These are phyloP conservation scores for Pseudopyrenochaeta lycopersici DNA, from an alignment of 2,329 filamentous ascomycete genomes.

Conservation along the genomic window DNA sequence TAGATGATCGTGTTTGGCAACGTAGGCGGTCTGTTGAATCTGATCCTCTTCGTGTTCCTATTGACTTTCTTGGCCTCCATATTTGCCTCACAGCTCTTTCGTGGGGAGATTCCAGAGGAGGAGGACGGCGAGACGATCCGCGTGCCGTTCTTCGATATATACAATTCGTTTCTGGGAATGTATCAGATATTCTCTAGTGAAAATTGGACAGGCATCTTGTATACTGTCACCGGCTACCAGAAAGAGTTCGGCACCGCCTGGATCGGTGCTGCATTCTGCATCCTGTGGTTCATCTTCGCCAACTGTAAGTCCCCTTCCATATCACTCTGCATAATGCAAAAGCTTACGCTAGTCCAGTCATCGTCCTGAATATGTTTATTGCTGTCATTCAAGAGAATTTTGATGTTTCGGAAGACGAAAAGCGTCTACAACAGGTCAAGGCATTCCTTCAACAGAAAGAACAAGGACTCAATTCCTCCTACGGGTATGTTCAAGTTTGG, in stretches of 20 bases:
- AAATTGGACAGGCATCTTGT: constrained; percentile 91
- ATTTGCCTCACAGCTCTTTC: constrained; percentile 90
- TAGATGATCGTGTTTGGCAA: constrained; percentile 84
- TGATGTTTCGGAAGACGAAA: constrained; percentile 97
- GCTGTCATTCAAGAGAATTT: constrained; percentile 99
- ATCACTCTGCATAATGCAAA: not conserved
- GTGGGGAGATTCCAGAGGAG: constrained; percentile 77
- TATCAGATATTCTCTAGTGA: constrained; percentile 96
- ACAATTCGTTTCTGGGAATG: constrained; percentile 96
- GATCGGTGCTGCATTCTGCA: constrained; percentile 90
- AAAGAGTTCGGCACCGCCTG: constrained; percentile 76
- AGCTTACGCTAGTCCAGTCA: constrained; percentile 59
- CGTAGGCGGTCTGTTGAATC: constrained; percentile 87
- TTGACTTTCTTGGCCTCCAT: constrained; percentile 94
- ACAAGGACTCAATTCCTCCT: constrained; percentile 69
- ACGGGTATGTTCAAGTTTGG: constrained; percentile 54
- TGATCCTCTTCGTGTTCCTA: constrained; percentile 96
- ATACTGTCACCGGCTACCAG: constrained; percentile 78
- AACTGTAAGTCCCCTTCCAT: constrained; percentile 65
- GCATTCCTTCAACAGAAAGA: constrained; percentile 94
- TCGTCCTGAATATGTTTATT: constrained; percentile 99
- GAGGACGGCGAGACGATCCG: constrained; percentile 71
- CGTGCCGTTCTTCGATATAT: constrained; percentile 88
- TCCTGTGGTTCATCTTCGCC: constrained; percentile 93
- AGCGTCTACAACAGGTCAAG: constrained; percentile 94